Evolutionary conservation across 805 yeast genomes (phyloP).

Genomic region (Saccharomycopsis olivae): DNA sequence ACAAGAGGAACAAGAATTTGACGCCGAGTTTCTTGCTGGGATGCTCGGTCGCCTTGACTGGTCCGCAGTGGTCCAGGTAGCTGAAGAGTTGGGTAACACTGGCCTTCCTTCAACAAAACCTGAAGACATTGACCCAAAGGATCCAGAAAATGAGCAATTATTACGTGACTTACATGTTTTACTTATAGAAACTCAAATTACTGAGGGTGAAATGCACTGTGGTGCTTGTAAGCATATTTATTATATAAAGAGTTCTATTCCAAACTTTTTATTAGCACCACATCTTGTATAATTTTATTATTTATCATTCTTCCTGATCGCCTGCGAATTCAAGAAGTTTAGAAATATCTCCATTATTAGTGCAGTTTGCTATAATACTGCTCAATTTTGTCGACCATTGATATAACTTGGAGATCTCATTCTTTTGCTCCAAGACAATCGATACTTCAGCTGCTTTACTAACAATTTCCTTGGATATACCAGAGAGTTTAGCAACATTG

Average conservation of each 20-base stretch:
- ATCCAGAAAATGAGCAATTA: conserved; percentile 36
- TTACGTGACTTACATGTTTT: conserved; percentile 68
- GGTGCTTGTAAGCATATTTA: conserved; percentile 78
- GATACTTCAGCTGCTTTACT: too few species aligned
- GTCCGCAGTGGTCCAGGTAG: conserved; percentile 72
- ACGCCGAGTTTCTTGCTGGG: conserved; percentile 66
- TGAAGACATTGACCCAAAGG: conserved; percentile 34
- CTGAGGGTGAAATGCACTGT: conserved; percentile 86
- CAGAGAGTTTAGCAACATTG: conserved; percentile 74
- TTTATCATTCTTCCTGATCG: background rate
- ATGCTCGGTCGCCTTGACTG: conserved; percentile 81
- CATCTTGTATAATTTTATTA: conserved; percentile 42
- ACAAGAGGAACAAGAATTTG: conserved; percentile 71
- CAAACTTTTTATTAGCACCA: conserved; percentile 90
- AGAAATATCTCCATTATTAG: too few species aligned
- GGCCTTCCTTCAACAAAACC: conserved; percentile 55
- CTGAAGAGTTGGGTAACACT: conserved; percentile 61
- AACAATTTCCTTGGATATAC: conserved; percentile 39
- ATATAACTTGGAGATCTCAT: too few species aligned
- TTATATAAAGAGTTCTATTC: conserved; percentile 85
- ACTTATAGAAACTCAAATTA: conserved; percentile 75
- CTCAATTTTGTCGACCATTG: conserved; percentile 1
- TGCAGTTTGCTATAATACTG: background rate
- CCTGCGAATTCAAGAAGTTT: background rate
- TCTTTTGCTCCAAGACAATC: too few species aligned